Conservation (phyloP, 352 stramenopile species). For the Phytophthora colocasiae region DNA sequence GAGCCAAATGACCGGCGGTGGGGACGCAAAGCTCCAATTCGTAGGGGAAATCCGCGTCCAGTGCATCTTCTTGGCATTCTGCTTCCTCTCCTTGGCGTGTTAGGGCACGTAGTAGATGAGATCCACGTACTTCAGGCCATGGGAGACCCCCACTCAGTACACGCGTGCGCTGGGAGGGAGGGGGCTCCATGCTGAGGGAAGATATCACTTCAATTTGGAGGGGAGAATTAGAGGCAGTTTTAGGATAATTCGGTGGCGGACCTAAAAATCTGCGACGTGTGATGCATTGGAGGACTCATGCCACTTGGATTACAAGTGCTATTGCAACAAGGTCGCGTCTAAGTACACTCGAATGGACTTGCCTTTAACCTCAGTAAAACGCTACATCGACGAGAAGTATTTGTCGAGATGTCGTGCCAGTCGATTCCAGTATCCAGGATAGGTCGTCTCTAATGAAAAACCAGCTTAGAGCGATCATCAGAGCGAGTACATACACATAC, state of each 20-base stretch:
- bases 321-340: too few species aligned
- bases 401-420: background rate
- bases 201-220: slow-evolving; percentile 18
- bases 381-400: background rate
- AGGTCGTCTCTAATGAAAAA: slow-evolving; percentile 17
- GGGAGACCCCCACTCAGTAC: slow-evolving; percentile 41
- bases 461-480: slow-evolving; percentile 1
- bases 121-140: slow-evolving; percentile 61
- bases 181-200: slow-evolving; percentile 5
- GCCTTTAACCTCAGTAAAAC: too few species aligned
- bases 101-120: slow-evolving; percentile 38
- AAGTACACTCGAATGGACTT: too few species aligned
- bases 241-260: background rate
- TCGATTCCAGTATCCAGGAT: too few species aligned
- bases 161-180: slow-evolving; percentile 16
- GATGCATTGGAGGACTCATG: too few species aligned
- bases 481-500: background rate
- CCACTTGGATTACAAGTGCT: too few species aligned
- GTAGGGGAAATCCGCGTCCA: slow-evolving; percentile 37
- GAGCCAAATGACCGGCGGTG: slow-evolving; percentile 60
- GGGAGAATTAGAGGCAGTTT: slow-evolving; percentile 2
- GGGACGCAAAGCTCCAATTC: slow-evolving; percentile 65
- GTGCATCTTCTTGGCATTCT: slow-evolving; percentile 7
- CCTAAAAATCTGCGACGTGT: slow-evolving; percentile 12
- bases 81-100: slow-evolving; percentile 17